phyloP scores from a whole-genome alignment of 2,329 filamentous ascomycete species.

The Chrysoporthe austroafricana region DNA sequence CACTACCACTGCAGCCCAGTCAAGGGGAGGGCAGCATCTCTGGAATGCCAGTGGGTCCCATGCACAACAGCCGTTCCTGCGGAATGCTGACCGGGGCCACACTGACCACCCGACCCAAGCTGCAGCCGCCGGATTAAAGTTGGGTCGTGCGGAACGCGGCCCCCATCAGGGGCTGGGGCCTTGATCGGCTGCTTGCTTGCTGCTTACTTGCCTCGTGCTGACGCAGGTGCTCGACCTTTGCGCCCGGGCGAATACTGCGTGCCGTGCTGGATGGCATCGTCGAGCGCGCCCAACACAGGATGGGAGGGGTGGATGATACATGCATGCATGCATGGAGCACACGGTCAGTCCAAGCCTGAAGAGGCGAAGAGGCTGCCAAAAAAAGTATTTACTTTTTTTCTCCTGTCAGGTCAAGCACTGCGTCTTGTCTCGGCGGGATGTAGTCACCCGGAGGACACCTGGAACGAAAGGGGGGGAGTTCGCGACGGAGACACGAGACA shows the following conservation, averaged over 20 bases:
- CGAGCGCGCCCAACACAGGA: not conserved
- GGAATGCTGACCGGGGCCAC: not conserved
- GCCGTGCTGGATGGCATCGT: not conserved
- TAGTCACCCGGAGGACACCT: not conserved
- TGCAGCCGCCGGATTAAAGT: constrained; percentile 5
- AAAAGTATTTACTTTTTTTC: not conserved
- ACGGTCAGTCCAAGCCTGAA: not conserved
- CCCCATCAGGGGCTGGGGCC: not conserved
- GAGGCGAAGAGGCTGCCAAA: not conserved
- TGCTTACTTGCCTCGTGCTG: too few relatives aligned
- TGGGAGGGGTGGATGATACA: not conserved
- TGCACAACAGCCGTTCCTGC: not conserved
- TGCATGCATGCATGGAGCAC: not conserved
- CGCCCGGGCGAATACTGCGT: too few relatives aligned
- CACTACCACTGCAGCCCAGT: too few relatives aligned
- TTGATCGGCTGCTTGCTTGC: too few relatives aligned
- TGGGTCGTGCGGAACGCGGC: not conserved
- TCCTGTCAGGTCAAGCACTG: not conserved
- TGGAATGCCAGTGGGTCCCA: not conserved
- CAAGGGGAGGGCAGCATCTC: too few relatives aligned
- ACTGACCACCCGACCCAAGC: not conserved
- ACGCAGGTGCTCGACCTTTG: too few relatives aligned
- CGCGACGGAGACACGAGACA: not conserved
- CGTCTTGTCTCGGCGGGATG: not conserved
- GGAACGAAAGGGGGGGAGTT: not conserved